Evolutionary conservation across 2,329 filamentous ascomycete species (phyloP), one percentile per base, ranked within the genome.

Genomic region (Cladosporium velox): DNA sequence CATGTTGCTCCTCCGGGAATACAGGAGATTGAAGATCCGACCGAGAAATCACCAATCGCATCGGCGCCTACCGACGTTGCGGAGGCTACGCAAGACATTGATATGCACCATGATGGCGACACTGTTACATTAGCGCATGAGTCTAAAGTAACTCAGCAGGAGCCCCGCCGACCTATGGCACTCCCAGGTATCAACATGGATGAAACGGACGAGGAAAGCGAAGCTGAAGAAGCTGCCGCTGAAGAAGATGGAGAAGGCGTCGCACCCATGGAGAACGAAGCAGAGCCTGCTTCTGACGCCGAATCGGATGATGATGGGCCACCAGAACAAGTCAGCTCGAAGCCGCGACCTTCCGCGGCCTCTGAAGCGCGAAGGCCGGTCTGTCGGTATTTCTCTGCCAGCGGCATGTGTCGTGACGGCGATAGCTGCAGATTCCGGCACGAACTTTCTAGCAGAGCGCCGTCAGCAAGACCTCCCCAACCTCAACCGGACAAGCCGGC

Each of bases 261-360:
- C 7, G 75, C 74, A 1, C 75, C 72, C 1, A 18, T 34, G 73
- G 76, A 4, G 64, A 65, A 15, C 72, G 79, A 3, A 78, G 77
- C 15, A 54, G 55, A 11, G 70, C 76, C 58, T 74, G 72, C 28
- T 72, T 71, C 2, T 59, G 75, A 74, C 18, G 63, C 68, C 15
- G 72, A 75, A 14, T 70, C 72, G 1, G 72, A 77, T 65, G 73
- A 73, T 65, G 76, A 79, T 49, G 73, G 70, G 4, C 70, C 76
- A 0, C 81, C 81, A 4, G 78, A 80, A 59, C 68, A 78, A 47
- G 67, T 72, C 14, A 76, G 79, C 6, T 78, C 79, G 0, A 82
- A 80, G 66, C 68, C 61, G 52, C 34, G 67, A 47, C 24, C 54
- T 65, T 32, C 44, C 24, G 47, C 52, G 4, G 51, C 47, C n/a